phyloP scores from a whole-genome alignment of 2,329 filamentous ascomycete species.

The Fonsecaea nubica region DNA sequence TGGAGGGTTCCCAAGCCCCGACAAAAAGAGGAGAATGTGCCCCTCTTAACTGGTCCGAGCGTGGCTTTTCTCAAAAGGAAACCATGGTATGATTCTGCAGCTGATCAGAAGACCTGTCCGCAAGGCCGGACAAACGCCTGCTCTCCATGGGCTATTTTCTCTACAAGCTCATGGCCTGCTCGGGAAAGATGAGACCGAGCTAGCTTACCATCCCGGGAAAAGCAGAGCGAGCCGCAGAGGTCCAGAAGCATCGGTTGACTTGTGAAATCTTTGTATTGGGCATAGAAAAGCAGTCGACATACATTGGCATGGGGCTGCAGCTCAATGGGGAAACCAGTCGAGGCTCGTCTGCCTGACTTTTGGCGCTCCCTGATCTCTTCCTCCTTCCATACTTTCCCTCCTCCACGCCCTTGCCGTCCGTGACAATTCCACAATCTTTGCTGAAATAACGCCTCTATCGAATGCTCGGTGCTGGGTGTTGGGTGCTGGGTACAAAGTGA shows the following conservation, averaged over 20 bases:
- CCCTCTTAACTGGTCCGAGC: constrained; percentile 7
- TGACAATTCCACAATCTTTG: constrained; percentile 16
- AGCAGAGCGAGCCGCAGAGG: constrained; percentile 27
- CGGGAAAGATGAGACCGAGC: constrained; percentile 14
- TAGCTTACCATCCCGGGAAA: constrained; percentile 23
- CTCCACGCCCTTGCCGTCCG: constrained; percentile 21
- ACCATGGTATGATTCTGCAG: constrained; percentile 9
- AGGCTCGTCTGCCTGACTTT: constrained; percentile 28
- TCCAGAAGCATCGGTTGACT: constrained; percentile 10
- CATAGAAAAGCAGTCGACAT: constrained; percentile 34
- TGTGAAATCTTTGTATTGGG: constrained; percentile 31
- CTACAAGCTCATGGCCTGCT: constrained; percentile 13
- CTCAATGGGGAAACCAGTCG: constrained; percentile 24
- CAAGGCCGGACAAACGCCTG: constrained; percentile 19
- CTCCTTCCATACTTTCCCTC: constrained; percentile 15
- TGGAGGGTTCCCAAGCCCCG: constrained; percentile 8
- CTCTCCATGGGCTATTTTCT: constrained; percentile 8
- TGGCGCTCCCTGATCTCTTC: constrained; percentile 15
- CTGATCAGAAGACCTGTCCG: constrained; percentile 15
- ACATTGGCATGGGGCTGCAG: constrained; percentile 28
- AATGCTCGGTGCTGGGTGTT: constrained; percentile 35
- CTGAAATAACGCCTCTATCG: constrained; percentile 36
- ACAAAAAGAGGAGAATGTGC: constrained; percentile 1
- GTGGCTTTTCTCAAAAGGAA: not conserved
- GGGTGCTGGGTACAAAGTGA: constrained; percentile 24